phyloP scores from a whole-genome alignment of 108 stramenopile genomes.

The Nitzschia sp. region DNA sequence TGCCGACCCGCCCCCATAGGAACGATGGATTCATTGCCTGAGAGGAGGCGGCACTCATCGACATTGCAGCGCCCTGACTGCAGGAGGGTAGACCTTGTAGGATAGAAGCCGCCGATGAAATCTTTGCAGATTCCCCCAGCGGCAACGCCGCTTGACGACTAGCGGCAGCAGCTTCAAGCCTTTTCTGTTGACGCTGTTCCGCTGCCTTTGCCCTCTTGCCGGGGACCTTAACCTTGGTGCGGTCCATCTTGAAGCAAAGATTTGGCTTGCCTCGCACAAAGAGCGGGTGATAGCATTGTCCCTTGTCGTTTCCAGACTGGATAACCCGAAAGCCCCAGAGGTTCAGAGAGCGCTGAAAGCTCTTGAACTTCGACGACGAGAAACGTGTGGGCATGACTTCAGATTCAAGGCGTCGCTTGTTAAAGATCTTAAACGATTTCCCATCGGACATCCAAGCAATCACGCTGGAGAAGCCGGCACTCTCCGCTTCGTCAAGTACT shows the following conservation, averaged over 20 bases:
- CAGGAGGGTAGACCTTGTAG: not conserved
- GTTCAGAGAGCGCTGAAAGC: constrained; percentile 76
- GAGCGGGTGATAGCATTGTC: constrained; percentile 22
- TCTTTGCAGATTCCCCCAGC: not conserved
- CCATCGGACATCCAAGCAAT: constrained; percentile 58
- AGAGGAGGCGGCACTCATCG: too few relatives aligned
- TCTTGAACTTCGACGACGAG: constrained; percentile 66
- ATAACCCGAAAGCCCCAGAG: constrained; percentile 24
- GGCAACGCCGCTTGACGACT: not conserved
- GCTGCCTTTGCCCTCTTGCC: not conserved
- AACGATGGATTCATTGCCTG: too few relatives aligned
- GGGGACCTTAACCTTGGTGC: constrained; percentile 20
- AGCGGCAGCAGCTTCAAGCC: not conserved
- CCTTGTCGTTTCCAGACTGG: constrained; percentile 17
- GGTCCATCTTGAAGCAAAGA: constrained; percentile 18
- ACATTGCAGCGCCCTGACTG: too few relatives aligned
- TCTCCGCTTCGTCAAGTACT: constrained; percentile 18
- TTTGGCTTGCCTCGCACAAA: constrained; percentile 22
- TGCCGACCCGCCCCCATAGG: not conserved
- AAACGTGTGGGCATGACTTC: constrained; percentile 75
- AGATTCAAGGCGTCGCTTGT: constrained; percentile 43
- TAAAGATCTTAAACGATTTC: constrained; percentile 47
- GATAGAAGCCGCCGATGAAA: not conserved
- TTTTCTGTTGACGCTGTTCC: not conserved
- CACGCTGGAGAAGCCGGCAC: constrained; percentile 16